Evolutionary conservation across 2,329 filamentous ascomycete species (phyloP).

Genomic region (Colletotrichum costaricense): DNA sequence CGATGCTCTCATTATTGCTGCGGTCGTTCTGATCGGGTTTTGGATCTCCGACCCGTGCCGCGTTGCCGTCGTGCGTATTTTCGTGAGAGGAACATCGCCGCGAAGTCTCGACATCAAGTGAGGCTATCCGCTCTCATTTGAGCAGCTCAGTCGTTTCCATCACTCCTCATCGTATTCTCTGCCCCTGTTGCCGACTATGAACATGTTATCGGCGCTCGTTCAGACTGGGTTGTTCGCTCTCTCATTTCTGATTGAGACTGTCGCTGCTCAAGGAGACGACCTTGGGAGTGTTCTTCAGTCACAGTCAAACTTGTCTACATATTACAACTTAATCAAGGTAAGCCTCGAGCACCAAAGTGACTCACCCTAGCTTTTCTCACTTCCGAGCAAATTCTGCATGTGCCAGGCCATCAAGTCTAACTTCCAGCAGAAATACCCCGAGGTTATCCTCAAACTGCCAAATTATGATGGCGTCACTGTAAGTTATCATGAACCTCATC

Average conservation of each 20-base stretch:
- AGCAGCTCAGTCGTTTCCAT: not conserved
- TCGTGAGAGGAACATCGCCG: not conserved
- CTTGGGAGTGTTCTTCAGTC: conserved; percentile 52
- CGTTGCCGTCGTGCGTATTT: not conserved
- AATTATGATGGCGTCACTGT: conserved; percentile 57
- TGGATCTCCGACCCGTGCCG: not conserved
- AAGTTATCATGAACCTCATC: conserved; percentile 35
- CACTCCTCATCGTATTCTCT: not conserved
- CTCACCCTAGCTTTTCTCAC: not conserved
- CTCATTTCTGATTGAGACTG: not conserved
- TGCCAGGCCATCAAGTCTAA: not conserved
- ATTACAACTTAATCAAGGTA: conserved; percentile 57
- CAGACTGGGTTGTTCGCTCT: not conserved
- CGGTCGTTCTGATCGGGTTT: not conserved
- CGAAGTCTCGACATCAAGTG: not conserved
- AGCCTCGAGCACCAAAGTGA: not conserved
- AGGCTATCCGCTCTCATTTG: too few species aligned
- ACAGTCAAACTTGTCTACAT: conserved; percentile 56
- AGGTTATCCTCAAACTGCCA: conserved; percentile 56
- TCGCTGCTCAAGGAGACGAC: conserved; percentile 42
- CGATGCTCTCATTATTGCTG: not conserved
- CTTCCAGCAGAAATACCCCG: conserved; percentile 55
- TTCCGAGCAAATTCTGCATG: too few species aligned
- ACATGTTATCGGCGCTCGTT: not conserved
- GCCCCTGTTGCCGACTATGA: not conserved